phyloP scores from a whole-genome alignment of 306 rosid genomes.

The Heteromeles arbutifolia region DNA sequence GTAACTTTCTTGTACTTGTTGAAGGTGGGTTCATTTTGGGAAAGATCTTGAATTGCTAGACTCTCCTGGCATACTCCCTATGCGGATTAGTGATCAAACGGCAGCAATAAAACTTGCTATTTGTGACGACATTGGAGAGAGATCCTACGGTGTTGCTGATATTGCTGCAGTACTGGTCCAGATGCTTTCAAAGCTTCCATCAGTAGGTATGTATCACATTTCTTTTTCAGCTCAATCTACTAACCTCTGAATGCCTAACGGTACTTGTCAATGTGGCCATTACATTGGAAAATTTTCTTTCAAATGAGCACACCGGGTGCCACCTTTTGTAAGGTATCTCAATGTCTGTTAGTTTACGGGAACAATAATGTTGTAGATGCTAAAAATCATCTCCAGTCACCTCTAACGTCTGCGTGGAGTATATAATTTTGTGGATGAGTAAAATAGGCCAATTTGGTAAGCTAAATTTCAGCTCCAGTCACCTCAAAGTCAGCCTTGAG shows the following conservation, averaged over 20 bases:
- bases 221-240: background rate
- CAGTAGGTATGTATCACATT: slow-evolving; percentile 46
- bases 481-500: too few species aligned
- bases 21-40: slow-evolving; percentile 95
- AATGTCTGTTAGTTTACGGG: background rate
- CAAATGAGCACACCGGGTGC: background rate
- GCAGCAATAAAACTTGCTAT: slow-evolving; percentile 95
- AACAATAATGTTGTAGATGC: background rate
- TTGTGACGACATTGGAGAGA: slow-evolving; percentile 96
- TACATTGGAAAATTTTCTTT: background rate
- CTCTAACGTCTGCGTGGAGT: background rate
- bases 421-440: background rate
- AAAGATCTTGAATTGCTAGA: slow-evolving; percentile 86
- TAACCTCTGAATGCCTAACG: background rate
- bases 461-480: too few species aligned
- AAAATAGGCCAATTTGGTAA: too few species aligned
- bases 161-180: slow-evolving; percentile 86
- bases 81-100: slow-evolving; percentile 94
- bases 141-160: slow-evolving; percentile 72
- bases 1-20: slow-evolving; percentile 9
- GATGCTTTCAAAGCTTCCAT: slow-evolving; percentile 72
- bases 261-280: background rate
- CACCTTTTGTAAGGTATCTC: background rate
- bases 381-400: background rate
- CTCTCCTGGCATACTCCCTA: slow-evolving; percentile 89